Conservation (phyloP, 768 basidiomycete genomes). For the Termitomyces sp. region DNA sequence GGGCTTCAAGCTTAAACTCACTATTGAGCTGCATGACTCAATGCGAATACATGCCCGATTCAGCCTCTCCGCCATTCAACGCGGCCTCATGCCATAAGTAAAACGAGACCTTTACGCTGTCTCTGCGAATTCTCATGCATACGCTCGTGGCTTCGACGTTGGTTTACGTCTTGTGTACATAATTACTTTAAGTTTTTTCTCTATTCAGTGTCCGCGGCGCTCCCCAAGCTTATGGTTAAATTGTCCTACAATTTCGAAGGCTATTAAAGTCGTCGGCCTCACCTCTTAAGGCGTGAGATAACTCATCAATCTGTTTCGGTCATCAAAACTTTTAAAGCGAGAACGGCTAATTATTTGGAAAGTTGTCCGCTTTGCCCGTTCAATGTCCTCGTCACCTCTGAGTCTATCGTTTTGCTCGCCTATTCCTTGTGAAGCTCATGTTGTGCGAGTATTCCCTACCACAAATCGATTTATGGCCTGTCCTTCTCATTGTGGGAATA, state of each 20-base stretch:
- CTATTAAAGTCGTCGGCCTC: background rate
- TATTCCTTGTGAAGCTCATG: background rate
- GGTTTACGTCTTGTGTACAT: constrained; percentile 4
- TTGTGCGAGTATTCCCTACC: too few relatives aligned
- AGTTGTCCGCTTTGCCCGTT: background rate
- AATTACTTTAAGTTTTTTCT: too few relatives aligned
- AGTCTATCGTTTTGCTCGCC: background rate
- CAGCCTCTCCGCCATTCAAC: background rate
- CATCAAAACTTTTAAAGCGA: background rate
- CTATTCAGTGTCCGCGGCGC: background rate
- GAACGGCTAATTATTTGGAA: too few relatives aligned
- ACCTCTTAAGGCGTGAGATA: background rate
- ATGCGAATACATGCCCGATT: background rate
- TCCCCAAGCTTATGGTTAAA: background rate
- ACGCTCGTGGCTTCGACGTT: background rate
- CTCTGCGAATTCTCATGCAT: background rate
- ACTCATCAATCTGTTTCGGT: background rate
- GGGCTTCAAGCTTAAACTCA: background rate
- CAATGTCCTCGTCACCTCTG: background rate
- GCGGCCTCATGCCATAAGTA: constrained; percentile 2
- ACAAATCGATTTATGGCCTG: background rate
- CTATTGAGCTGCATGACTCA: background rate
- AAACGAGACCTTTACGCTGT: background rate
- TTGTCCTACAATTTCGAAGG: background rate
- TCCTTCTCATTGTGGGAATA: background rate